These are phyloP conservation scores for Blastomyces silverae DNA, from an alignment of 2,329 filamentous ascomycete species.

Conservation along the genomic window DNA sequence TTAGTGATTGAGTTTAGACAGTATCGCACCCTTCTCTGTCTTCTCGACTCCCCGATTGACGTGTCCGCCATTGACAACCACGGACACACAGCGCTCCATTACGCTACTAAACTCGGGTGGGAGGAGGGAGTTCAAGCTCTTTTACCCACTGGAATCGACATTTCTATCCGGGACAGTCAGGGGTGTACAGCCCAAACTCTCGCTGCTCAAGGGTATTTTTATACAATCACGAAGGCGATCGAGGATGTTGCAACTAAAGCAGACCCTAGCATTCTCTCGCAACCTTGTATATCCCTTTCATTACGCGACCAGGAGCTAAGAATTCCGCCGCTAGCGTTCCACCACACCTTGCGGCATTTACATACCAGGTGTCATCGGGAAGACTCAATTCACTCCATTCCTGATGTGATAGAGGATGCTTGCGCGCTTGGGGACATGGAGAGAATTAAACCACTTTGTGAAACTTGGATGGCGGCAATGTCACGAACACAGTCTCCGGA, in stretches of 20 bases:
- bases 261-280: neutral
- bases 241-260: neutral
- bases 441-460: neutral
- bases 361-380: conserved; percentile 3
- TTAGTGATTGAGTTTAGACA: neutral
- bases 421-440: neutral
- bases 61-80: neutral
- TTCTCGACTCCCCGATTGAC: neutral
- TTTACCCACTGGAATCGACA: neutral
- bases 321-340: neutral
- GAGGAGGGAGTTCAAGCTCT: conserved; percentile 1
- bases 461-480: neutral
- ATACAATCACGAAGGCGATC: neutral
- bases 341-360: neutral
- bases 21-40: neutral
- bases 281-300: neutral
- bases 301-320: neutral
- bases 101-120: neutral
- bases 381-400: neutral
- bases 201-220: neutral
- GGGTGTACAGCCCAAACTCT: neutral
- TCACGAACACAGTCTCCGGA: neutral
- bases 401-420: neutral
- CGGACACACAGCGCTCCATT: neutral
- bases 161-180: neutral